Conservation (phyloP, 139 green algal species). For the Tetradesmus lagerheimii region DNA sequence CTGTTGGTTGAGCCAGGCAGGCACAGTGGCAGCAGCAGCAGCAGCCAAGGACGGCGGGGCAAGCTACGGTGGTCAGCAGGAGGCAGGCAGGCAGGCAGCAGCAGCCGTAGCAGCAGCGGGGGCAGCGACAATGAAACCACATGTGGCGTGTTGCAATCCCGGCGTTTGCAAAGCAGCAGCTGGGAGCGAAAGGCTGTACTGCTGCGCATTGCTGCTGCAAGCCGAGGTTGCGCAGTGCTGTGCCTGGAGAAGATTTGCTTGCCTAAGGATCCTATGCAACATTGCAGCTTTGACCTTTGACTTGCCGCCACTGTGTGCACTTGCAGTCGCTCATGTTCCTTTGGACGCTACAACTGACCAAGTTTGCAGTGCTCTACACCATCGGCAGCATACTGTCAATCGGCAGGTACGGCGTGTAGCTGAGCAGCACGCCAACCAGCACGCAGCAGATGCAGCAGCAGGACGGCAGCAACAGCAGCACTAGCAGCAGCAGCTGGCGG, state of each 20-base stretch:
- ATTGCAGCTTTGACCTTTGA: no score
- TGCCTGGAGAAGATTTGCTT: no score
- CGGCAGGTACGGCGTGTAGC: slow-evolving; percentile 30
- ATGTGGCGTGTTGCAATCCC: no score
- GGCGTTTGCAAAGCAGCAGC: no score
- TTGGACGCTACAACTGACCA: slow-evolving; percentile 54
- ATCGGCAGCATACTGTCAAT: slow-evolving; percentile 59
- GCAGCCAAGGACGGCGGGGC: no score
- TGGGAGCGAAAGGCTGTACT: not conserved
- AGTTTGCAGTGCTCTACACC: slow-evolving; percentile 53
- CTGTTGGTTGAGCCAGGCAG: not conserved
- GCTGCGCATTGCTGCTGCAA: not conserved
- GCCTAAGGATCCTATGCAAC: no score
- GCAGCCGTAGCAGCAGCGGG: not conserved
- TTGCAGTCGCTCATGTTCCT: slow-evolving; percentile 71
- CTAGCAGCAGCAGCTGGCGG: not conserved
- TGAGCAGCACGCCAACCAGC: no score
- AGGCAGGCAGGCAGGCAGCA: not conserved
- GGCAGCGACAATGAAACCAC: not conserved
- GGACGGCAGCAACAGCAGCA: not conserved
- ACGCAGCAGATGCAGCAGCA: not conserved
- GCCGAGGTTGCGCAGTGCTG: no score
- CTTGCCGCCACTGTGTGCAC: not conserved
- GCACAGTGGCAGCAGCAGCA: not conserved
- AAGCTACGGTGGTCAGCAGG: no score